Evolutionary conservation across 2,329 filamentous ascomycete genomes (phyloP).

Genomic region (Penicillium sp.): DNA sequence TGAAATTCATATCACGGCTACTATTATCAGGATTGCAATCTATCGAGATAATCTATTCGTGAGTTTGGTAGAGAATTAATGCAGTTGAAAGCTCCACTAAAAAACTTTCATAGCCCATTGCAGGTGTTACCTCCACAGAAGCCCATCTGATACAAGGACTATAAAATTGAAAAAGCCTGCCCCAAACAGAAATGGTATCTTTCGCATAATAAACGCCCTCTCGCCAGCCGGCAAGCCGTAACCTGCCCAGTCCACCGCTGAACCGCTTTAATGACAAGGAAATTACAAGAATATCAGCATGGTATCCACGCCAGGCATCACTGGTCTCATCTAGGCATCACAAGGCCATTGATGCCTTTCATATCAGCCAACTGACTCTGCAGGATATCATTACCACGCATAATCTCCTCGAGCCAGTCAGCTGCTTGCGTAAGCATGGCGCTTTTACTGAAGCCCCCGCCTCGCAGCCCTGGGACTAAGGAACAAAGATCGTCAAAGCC

Average conservation of each 20-base stretch:
- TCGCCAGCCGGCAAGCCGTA: slow-evolving; percentile 4
- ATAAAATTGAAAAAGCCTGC: not conserved
- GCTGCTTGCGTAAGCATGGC: slow-evolving; percentile 73
- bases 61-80: too few species aligned
- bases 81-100: not conserved
- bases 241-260: slow-evolving; percentile 28
- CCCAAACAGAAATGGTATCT: slow-evolving; percentile 18
- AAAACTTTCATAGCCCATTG: not conserved
- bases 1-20: too few species aligned
- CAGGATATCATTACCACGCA: slow-evolving; percentile 67
- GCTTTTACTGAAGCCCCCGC: slow-evolving; percentile 80
- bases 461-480: slow-evolving; percentile 72
- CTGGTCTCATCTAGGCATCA: slow-evolving; percentile 35
- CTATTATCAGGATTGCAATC: too few species aligned
- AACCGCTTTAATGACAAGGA: slow-evolving; percentile 18
- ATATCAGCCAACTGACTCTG: slow-evolving; percentile 55
- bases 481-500: slow-evolving; percentile 79
- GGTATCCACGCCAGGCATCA: slow-evolving; percentile 17
- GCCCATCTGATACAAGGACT: not conserved
- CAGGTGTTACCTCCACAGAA: not conserved
- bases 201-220: slow-evolving; percentile 24
- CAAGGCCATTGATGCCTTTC: slow-evolving; percentile 38
- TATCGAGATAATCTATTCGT: too few species aligned
- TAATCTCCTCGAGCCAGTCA: slow-evolving; percentile 73
- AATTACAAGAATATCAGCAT: slow-evolving; percentile 18